A percentile compares a stretch with the other conserved stretches of the same genome.
Conservation (phyloP, 306 rosid genomes). For the Mucuna pruriens region DNA sequence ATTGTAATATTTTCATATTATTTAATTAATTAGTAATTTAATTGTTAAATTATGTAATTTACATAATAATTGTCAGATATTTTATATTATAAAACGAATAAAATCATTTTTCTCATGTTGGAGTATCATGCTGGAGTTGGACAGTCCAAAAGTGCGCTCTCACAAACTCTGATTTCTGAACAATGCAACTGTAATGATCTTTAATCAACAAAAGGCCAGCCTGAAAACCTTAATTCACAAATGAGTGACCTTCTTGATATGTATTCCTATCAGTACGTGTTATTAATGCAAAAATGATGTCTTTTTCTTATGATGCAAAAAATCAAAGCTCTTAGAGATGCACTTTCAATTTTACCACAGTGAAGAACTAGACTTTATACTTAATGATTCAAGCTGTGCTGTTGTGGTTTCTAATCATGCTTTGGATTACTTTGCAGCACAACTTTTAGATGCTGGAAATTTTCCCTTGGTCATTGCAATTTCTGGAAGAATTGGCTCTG, state of each 20-base stretch:
- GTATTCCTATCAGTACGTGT: not conserved
- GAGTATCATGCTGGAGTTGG: too few species aligned
- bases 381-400: slow-evolving; percentile 21
- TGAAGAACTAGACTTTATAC: not conserved
- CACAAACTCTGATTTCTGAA: too few species aligned
- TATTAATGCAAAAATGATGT: not conserved
- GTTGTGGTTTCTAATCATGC: slow-evolving; percentile 28
- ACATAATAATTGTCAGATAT: too few species aligned
- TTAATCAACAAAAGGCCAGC: not conserved
- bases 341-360: slow-evolving; percentile 15
- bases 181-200: not conserved
- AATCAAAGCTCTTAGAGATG: not conserved
- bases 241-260: not conserved
- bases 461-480: slow-evolving; percentile 78
- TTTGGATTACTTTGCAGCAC: slow-evolving; percentile 58
- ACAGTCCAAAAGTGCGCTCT: too few species aligned
- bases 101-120: not conserved
- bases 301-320: not conserved
- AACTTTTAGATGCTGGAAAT: slow-evolving; percentile 72
- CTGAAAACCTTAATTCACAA: too few species aligned
- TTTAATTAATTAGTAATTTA: too few species aligned
- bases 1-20: too few species aligned
- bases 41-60: too few species aligned
- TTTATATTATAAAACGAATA: not conserved
- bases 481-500: slow-evolving; percentile 86